Evolutionary conservation across 345 rosid genomes (phyloP).

Genomic region (Hibiscus trionum): DNA sequence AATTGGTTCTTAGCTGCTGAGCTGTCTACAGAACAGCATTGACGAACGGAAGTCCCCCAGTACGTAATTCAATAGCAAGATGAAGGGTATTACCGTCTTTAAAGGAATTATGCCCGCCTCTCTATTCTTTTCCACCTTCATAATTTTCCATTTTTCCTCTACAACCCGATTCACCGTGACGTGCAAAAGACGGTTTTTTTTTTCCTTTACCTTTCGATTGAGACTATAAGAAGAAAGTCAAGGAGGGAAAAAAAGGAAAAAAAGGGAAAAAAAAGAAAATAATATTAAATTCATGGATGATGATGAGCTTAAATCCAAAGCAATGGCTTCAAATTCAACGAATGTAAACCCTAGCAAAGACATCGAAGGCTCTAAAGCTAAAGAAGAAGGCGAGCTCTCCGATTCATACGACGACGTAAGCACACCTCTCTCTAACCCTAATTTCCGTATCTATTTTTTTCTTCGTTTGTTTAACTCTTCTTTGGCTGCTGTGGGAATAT

Average conservation of each 20-base stretch:
- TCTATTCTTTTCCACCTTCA: constrained; percentile 1
- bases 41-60: neutral
- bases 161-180: constrained; percentile 1
- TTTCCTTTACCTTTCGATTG: neutral
- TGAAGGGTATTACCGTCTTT: neutral
- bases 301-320: constrained; percentile 10
- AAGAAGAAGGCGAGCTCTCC: constrained; percentile 90
- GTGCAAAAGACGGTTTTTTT: neutral
- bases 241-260: neutral
- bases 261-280: neutral
- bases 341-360: constrained; percentile 20
- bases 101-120: neutral
- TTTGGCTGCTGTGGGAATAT: neutral
- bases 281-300: constrained; percentile 6
- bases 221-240: neutral
- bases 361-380: constrained; percentile 3
- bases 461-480: neutral
- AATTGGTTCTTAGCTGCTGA: neutral
- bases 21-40: neutral
- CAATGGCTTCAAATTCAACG: constrained; percentile 4
- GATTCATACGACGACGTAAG: constrained; percentile 54
- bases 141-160: constrained; percentile 2
- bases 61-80: neutral
- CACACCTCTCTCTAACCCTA: neutral
- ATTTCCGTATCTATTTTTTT: neutral